Base-by-base conservation (phyloP, 345 rosid genomes). In the Citrus sp. region DNA sequence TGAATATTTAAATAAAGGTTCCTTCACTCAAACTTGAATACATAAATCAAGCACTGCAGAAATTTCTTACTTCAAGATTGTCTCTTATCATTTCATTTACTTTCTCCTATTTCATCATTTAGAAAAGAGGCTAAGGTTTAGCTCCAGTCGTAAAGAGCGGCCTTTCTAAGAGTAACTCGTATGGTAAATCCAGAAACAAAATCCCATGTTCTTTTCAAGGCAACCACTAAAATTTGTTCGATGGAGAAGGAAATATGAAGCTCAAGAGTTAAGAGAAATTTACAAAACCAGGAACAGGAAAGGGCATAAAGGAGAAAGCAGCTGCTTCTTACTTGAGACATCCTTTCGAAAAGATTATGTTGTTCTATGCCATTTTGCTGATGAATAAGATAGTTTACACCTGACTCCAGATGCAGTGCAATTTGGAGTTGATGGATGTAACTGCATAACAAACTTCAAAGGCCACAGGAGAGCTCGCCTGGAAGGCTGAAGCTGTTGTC, bases 51-150 rank as follows among this genome's bases (percentile, higher is more conserved):
- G 98, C 80, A 96, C 82, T 71, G 98, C 98, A 42, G 99, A 91
- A 59, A 96, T 94, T 89, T 95, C 98, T 85, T 94, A 92, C 90
- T 92, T 87, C 9, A 37, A 37, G 40, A 37, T 37, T 37, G 8
- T 96, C 99, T 81, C 99, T 86, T 66, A 96, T 92, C 99, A 96
- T 91, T 85, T 98, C 99, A 89, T 96, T 94, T 82, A 42, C 10
- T 42, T 42, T 42, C 49, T 42, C 4, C 49, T 42, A 10, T 42
- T 42, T 42, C 14, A 42, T 9, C 14, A 40, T 40, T 40, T 40
- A 40, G 49, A 10, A 40, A 40, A 9, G 49, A 40, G 49, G 49
- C 3, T 46, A 42, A 42, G 14, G 49, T 42, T 42, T 42, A 46
- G 51, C 51, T 46, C 51, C 9, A 40, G 49, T 12, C 1, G 51